phyloP scores from a whole-genome alignment of 768 basidiomycete genomes.

The Mycena vitilis region DNA sequence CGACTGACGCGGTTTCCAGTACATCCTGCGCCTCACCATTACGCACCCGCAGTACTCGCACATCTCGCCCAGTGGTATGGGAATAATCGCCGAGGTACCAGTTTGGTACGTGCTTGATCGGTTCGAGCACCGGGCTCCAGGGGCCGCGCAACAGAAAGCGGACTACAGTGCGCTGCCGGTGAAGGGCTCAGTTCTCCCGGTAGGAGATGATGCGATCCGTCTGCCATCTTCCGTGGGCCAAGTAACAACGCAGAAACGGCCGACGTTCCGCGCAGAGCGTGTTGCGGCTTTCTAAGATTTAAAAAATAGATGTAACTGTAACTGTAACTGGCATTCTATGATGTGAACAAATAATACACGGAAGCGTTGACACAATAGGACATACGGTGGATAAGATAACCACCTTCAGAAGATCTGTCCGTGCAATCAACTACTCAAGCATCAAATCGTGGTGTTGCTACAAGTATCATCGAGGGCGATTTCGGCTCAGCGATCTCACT shows the following conservation, averaged over 20 bases:
- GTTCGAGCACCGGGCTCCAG: slow-evolving; percentile 14
- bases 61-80: slow-evolving; percentile 31
- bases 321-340: too few species aligned
- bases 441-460: slow-evolving; percentile 7
- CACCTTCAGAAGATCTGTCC: too few species aligned
- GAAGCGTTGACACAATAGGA: too few species aligned
- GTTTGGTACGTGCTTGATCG: slow-evolving; percentile 36
- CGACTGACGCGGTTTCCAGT: slow-evolving; percentile 5
- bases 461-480: slow-evolving; percentile 1
- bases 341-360: not conserved
- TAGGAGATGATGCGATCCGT: slow-evolving; percentile 13
- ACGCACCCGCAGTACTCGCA: slow-evolving; percentile 35
- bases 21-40: slow-evolving; percentile 31
- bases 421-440: not conserved
- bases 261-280: slow-evolving; percentile 21
- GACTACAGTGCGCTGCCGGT: slow-evolving; percentile 20
- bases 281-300: slow-evolving; percentile 6
- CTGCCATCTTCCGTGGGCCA: slow-evolving; percentile 8
- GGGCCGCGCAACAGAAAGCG: not conserved
- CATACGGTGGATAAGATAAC: not conserved
- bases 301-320: too few species aligned
- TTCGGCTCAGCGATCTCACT: slow-evolving; percentile 2
- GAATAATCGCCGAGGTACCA: slow-evolving; percentile 30
- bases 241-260: slow-evolving; percentile 29
- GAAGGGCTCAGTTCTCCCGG: slow-evolving; percentile 18